These are phyloP conservation scores for Euptelea pleiosperma DNA, from an alignment of 164 flowering plant species.

Conservation along the genomic window DNA sequence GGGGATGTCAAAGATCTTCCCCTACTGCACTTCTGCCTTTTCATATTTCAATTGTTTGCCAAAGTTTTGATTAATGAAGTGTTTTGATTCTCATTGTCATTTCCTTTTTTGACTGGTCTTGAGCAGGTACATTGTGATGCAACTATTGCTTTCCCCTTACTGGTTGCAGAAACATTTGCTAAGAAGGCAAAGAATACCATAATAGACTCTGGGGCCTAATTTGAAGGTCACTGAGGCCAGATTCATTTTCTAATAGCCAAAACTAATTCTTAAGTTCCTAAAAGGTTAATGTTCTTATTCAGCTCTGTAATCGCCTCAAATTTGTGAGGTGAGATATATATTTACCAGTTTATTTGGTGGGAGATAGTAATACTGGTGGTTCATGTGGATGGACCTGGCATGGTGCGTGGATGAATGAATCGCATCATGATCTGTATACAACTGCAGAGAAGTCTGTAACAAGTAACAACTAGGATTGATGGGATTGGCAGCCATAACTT, in stretches of 20 bases:
- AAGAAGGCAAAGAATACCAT: conserved; percentile 20
- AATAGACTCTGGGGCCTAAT: conserved; percentile 7
- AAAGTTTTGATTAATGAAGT: not conserved
- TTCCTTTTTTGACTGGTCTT: not conserved
- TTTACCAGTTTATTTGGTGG: not conserved
- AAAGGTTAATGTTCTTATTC: too few relatives aligned
- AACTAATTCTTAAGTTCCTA: not conserved
- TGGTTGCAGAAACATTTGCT: conserved; percentile 95
- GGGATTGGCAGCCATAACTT: not conserved
- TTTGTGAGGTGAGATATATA: too few relatives aligned
- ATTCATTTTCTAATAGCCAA: not conserved
- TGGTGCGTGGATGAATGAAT: too few relatives aligned
- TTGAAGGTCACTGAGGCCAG: not conserved
- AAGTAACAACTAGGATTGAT: too few relatives aligned
- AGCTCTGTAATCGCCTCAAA: too few relatives aligned
- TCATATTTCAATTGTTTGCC: not conserved
- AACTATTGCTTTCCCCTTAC: conserved; percentile 85
- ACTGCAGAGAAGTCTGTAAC: too few relatives aligned
- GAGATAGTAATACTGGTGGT: not conserved
- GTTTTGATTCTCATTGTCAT: conserved; percentile 1
- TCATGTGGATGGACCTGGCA: not conserved
- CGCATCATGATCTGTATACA: too few relatives aligned
- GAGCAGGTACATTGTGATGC: conserved; percentile 94
- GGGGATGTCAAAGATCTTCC: not conserved
- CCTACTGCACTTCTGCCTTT: not conserved